A percentile compares a stretch with the other conserved stretches of the same genome.
phyloP scores from a whole-genome alignment of 371 early-diverging fungal genomes.

The Haplosporangium sp. region DNA sequence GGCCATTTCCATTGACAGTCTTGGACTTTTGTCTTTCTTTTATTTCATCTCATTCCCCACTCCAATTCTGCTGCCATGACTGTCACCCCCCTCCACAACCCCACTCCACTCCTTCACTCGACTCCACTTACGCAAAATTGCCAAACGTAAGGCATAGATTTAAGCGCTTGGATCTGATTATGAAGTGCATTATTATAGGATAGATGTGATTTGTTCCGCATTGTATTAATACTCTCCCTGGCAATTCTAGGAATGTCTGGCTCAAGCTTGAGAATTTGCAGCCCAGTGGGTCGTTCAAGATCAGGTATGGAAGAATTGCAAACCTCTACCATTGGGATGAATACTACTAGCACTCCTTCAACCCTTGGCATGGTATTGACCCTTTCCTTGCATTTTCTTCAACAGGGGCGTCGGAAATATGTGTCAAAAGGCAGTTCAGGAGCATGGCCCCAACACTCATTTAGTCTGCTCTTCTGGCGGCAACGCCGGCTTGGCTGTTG shows the following conservation, averaged over 20 bases:
- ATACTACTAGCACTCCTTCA: too few relatives aligned
- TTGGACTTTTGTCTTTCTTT: neutral
- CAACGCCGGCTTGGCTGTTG: conserved; percentile 77
- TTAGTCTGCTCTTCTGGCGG: conserved; percentile 74
- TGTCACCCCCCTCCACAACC: conserved; percentile 52
- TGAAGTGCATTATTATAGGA: too few relatives aligned
- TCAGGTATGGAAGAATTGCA: conserved; percentile 58
- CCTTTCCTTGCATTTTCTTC: neutral
- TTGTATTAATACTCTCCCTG: neutral
- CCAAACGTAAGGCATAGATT: conserved; percentile 43
- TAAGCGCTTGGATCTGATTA: too few relatives aligned
- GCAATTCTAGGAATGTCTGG: conserved; percentile 67
- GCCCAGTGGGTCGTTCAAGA: conserved; percentile 80
- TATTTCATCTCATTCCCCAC: neutral
- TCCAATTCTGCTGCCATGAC: conserved; percentile 24
- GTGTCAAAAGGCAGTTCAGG: conserved; percentile 64
- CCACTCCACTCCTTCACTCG: conserved; percentile 62
- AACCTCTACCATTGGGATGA: neutral
- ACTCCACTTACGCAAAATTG: conserved; percentile 58
- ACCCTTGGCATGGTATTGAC: too few relatives aligned
- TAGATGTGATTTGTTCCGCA: conserved; percentile 1
- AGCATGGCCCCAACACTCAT: conserved; percentile 64
- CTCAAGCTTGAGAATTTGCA: conserved; percentile 81
- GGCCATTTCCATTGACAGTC: too few relatives aligned
- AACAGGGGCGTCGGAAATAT: conserved; percentile 74